Percentiles rank a stretch among this genome's conserved stretches.
phyloP scores from a whole-genome alignment of 148 eudicot species.

The Diospyros lotus region DNA sequence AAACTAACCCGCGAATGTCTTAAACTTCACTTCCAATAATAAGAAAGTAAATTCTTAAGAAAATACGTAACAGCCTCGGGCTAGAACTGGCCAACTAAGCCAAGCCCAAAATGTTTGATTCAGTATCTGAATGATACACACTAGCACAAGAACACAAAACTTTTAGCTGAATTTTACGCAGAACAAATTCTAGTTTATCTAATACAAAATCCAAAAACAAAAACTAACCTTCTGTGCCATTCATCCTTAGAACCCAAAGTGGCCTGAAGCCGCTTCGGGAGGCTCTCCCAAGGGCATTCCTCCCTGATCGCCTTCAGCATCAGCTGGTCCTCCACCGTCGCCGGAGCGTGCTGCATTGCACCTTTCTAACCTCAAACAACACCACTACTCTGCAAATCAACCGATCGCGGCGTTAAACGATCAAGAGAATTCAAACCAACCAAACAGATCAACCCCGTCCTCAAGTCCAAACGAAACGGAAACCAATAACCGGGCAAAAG shows the following conservation, averaged over 20 bases:
- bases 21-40: neutral
- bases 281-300: slow-evolving; percentile 79
- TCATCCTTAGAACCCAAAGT: slow-evolving; percentile 72
- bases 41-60: neutral
- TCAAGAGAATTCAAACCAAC: neutral
- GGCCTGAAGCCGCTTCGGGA: slow-evolving; percentile 85
- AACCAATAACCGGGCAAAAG: too few relatives aligned
- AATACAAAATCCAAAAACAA: neutral
- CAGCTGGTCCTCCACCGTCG: slow-evolving; percentile 87
- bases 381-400: slow-evolving; percentile 14
- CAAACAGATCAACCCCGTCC: neutral
- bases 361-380: neutral
- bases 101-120: neutral
- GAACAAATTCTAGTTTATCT: too few relatives aligned
- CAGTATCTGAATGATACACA: neutral
- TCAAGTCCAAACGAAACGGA: neutral
- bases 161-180: neutral
- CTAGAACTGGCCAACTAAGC: neutral
- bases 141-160: neutral
- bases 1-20: neutral
- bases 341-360: slow-evolving; percentile 56
- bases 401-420: neutral
- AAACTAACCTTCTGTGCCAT: slow-evolving; percentile 83
- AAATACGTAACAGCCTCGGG: neutral
- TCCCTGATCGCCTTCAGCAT: slow-evolving; percentile 71